Evolutionary conservation across 495 filamentous ascomycete genomes (phyloP), one percentile per base, ranked within the genome.

Genomic region (Lophium mytilinum): DNA sequence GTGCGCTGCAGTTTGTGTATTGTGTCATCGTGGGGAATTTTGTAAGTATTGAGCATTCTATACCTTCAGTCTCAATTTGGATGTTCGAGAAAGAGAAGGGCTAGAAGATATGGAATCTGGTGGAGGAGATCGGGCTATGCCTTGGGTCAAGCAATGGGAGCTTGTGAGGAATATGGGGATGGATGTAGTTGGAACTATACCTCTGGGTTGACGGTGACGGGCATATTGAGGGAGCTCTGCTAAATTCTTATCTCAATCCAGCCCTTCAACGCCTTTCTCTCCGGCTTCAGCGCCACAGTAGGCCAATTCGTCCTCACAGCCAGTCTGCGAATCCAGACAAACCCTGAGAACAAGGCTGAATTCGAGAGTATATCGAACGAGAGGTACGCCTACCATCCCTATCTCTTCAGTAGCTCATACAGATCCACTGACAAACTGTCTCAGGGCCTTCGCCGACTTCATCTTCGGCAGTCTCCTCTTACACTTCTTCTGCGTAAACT

Each of bases 401-500:
- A 49, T 49, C 9, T 46, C 15, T 15, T 9, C 41, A 17, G 41
- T 9, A 1, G 1, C 12, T 45, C 41, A 6, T 12, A 2, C 15
- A 19, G 12, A 19, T 17, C 9, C 30, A 41, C 15, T 50, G 37
- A 11, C 50, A 34, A 63, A 46, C 43, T 19, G 30, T 21, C 37
- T 56, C 62, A 93, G 92, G 69, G 94, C 93, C 14, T 98, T 98
- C 71, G 93, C 93, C 64, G 93, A 98, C 78, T 98, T 85, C 66
- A 83, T 97, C 59, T 89, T 96, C 55, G 91, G 90, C 66, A 95
- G 90, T 69, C 66, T 98, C 70, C 87, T 98, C 66, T 73, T 98
- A 71, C 93, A 98, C 77, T 95, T 97, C 77, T 97, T 98, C 79
- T 98, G 93, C 74, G 86, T 96, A 64, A 97, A 98, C 77, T 98